A percentile compares a stretch with the other conserved stretches of the same genome.
Conservation (phyloP, 345 rosid genomes). For the Anastatica hierochuntica region DNA sequence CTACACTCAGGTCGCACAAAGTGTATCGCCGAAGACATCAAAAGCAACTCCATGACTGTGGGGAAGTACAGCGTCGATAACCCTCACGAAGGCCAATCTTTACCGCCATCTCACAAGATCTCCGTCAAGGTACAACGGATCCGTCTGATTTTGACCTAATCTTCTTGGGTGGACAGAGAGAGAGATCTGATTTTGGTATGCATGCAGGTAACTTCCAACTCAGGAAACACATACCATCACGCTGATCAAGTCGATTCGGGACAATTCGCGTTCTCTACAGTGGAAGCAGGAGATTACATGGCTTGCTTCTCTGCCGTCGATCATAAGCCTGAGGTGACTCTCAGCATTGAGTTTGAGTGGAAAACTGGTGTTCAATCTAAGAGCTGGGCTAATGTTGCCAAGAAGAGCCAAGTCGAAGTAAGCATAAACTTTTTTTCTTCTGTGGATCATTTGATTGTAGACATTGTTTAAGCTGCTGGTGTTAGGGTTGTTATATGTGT, state of each 20-base stretch:
- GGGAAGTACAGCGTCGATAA: conserved; percentile 78
- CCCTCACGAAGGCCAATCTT: conserved; percentile 49
- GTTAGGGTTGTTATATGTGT: not conserved
- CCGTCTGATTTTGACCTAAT: not conserved
- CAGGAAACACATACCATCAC: conserved; percentile 58
- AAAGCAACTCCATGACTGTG: conserved; percentile 73
- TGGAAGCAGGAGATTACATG: conserved; percentile 81
- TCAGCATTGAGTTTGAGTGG: conserved; percentile 84
- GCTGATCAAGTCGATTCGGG: conserved; percentile 68
- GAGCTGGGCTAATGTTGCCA: conserved; percentile 77
- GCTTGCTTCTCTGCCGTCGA: conserved; percentile 66
- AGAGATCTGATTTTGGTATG: not conserved
- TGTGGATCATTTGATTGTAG: too few relatives aligned
- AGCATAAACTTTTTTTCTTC: conserved; percentile 16
- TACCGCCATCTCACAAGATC: conserved; percentile 68
- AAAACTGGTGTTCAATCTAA: conserved; percentile 74
- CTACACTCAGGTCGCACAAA: conserved; percentile 70
- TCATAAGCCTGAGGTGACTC: conserved; percentile 38
- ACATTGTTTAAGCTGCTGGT: not conserved
- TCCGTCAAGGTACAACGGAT: conserved; percentile 49
- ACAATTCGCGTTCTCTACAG: conserved; percentile 78
- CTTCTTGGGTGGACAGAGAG: not conserved
- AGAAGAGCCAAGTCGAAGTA: conserved; percentile 78
- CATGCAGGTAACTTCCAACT: conserved; percentile 47
- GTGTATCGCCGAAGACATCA: conserved; percentile 88